A percentile compares a stretch with the other conserved stretches of the same genome.
Evolutionary conservation across 331 rosid species (phyloP).

Genomic region (Saraca asoca): DNA sequence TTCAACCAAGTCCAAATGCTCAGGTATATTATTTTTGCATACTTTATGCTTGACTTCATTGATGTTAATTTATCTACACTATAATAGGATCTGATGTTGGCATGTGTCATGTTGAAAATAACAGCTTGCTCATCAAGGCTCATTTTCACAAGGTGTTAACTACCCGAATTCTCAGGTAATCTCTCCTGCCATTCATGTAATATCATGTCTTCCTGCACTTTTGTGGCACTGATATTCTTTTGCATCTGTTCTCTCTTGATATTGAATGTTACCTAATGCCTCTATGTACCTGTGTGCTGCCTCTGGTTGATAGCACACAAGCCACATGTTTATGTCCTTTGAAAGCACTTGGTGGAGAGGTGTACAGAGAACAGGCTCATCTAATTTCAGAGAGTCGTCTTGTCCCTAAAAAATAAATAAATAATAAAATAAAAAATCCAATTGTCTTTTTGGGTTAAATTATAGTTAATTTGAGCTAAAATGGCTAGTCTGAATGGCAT

Average conservation of each 20-base stretch:
- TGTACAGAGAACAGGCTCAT: constrained; percentile 10
- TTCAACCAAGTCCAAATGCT: constrained; percentile 60
- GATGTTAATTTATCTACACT: constrained; percentile 9
- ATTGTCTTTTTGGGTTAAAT: constrained; percentile 7
- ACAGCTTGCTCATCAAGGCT: constrained; percentile 73
- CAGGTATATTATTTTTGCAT: constrained; percentile 54
- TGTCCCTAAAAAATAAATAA: too few species aligned
- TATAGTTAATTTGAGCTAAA: neutral
- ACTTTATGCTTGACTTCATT: neutral
- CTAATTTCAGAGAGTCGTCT: neutral
- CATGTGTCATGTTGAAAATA: constrained; percentile 20
- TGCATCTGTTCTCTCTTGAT: neutral
- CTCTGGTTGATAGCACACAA: constrained; percentile 30
- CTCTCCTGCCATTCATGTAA: constrained; percentile 13
- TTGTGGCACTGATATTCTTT: neutral
- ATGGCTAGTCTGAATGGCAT: too few species aligned
- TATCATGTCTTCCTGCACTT: constrained; percentile 1
- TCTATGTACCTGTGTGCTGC: neutral
- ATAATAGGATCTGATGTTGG: constrained; percentile 27
- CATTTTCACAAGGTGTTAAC: constrained; percentile 72
- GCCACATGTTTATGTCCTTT: constrained; percentile 23
- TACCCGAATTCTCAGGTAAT: constrained; percentile 81
- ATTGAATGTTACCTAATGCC: constrained; percentile 2
- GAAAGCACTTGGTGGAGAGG: constrained; percentile 16
- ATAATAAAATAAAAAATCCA: neutral